These are phyloP conservation scores for Melanomma pulvis-pyrius DNA, from an alignment of 495 filamentous ascomycete species.

Conservation along the genomic window DNA sequence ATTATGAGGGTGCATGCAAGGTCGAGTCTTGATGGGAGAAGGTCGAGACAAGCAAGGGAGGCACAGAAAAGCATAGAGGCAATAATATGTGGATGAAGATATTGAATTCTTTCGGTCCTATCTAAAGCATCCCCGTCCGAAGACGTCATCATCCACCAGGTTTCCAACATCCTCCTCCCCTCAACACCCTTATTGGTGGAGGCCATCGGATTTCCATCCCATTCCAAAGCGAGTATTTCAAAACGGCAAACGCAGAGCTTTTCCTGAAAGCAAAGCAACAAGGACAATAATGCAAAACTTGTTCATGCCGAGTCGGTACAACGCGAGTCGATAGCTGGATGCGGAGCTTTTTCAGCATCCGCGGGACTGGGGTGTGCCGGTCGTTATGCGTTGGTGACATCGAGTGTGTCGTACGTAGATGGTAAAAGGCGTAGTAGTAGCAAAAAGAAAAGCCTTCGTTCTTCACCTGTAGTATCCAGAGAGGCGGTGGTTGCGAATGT, in stretches of 20 bases:
- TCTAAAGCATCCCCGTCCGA: neutral
- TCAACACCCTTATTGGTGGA: slow-evolving; percentile 29
- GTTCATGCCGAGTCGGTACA: slow-evolving; percentile 32
- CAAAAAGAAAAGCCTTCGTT: neutral
- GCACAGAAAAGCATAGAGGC: neutral
- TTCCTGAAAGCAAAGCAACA: slow-evolving; percentile 30
- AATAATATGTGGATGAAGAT: neutral
- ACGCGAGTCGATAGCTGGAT: neutral
- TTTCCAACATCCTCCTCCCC: slow-evolving; percentile 6
- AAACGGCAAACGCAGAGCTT: slow-evolving; percentile 33
- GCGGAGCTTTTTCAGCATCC: slow-evolving; percentile 25
- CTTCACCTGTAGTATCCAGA: slow-evolving; percentile 41
- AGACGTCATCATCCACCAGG: slow-evolving; percentile 1
- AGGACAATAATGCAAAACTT: slow-evolving; percentile 28
- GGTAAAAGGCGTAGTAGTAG: slow-evolving; percentile 7
- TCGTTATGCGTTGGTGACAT: slow-evolving; percentile 2
- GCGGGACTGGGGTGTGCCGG: slow-evolving; percentile 12
- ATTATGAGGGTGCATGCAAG: neutral
- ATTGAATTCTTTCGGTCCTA: neutral
- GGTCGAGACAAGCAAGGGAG: too few relatives aligned
- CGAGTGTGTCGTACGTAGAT: slow-evolving; percentile 3
- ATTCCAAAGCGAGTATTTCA: slow-evolving; percentile 24
- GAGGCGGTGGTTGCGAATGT: slow-evolving; percentile 38
- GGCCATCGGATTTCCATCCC: slow-evolving; percentile 4
- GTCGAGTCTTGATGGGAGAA: too few relatives aligned